Conservation (phyloP, 495 filamentous ascomycete genomes). For the Penicillium angulare region DNA sequence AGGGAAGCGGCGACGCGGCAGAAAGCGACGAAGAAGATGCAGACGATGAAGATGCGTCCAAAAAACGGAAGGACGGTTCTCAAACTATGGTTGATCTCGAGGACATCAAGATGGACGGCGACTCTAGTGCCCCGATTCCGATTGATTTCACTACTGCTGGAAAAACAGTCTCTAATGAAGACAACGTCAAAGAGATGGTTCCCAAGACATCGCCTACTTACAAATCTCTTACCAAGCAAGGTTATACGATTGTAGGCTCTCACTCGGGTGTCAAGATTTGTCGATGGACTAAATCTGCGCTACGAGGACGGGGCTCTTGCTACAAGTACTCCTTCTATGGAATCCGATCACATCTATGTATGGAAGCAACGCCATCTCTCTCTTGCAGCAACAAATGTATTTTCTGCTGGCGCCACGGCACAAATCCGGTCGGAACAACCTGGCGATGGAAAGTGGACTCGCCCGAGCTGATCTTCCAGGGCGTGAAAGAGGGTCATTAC, state of each 20-base stretch:
- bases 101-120: slow-evolving; percentile 65
- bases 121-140: slow-evolving; percentile 57
- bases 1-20: slow-evolving; percentile 74
- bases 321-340: slow-evolving; percentile 98
- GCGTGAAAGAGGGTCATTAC: slow-evolving; percentile 89
- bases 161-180: slow-evolving; percentile 37
- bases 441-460: slow-evolving; percentile 96
- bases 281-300: slow-evolving; percentile 95
- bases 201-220: slow-evolving; percentile 86
- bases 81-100: slow-evolving; percentile 72
- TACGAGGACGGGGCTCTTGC: slow-evolving; percentile 92
- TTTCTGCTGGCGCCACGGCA: slow-evolving; percentile 98
- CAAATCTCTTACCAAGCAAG: slow-evolving; percentile 86
- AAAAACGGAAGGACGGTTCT: slow-evolving; percentile 39
- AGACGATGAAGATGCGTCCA: slow-evolving; percentile 39
- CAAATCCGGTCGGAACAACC: slow-evolving; percentile 91
- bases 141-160: slow-evolving; percentile 82
- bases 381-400: slow-evolving; percentile 98
- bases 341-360: slow-evolving; percentile 91
- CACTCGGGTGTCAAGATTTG: slow-evolving; percentile 98
- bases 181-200: slow-evolving; percentile 80
- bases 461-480: slow-evolving; percentile 82
- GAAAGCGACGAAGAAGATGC: slow-evolving; percentile 80
- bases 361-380: slow-evolving; percentile 94
- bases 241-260: slow-evolving; percentile 90